A percentile compares a stretch with the other conserved stretches of the same genome.
phyloP scores from a whole-genome alignment of 768 basidiomycete genomes.

The Russula dissimulans region DNA sequence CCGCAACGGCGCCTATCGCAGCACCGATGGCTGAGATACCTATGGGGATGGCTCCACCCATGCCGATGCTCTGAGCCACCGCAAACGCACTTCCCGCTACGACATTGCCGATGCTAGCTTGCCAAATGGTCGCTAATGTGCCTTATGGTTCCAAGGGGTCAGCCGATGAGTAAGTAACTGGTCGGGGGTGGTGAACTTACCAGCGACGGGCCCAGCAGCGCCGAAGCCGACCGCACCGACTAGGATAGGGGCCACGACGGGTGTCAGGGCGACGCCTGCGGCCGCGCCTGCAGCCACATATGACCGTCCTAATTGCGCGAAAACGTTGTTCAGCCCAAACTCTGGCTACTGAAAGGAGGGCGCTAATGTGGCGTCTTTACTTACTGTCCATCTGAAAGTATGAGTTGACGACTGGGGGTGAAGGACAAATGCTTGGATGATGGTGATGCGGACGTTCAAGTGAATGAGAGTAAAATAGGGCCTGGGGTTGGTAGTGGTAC shows the following conservation, averaged over 20 bases:
- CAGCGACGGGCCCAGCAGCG: not conserved
- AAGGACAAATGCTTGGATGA: too few relatives aligned
- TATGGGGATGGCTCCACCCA: not conserved
- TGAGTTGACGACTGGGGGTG: too few relatives aligned
- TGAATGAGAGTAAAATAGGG: too few relatives aligned
- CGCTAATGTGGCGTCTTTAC: too few relatives aligned
- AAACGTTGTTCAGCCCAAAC: not conserved
- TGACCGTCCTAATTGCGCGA: not conserved
- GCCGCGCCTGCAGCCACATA: not conserved
- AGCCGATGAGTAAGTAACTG: not conserved
- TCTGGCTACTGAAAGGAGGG: too few relatives aligned
- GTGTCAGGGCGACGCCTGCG: not conserved
- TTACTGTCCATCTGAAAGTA: too few relatives aligned
- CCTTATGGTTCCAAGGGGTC: not conserved
- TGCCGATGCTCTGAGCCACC: not conserved
- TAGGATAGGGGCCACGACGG: not conserved
- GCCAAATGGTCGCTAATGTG: not conserved
- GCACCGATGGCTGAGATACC: not conserved
- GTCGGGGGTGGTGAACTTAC: not conserved
- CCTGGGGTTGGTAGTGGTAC: too few relatives aligned
- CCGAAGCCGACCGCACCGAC: not conserved
- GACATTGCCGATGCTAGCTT: slow-evolving; percentile 7
- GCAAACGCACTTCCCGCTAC: slow-evolving; percentile 6
- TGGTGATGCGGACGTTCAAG: too few relatives aligned
- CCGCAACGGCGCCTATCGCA: not conserved